Evolutionary conservation across 192 early-diverging fungal genomes (phyloP), one percentile per base, ranked within the genome.

Genomic region (Podila epigama): DNA sequence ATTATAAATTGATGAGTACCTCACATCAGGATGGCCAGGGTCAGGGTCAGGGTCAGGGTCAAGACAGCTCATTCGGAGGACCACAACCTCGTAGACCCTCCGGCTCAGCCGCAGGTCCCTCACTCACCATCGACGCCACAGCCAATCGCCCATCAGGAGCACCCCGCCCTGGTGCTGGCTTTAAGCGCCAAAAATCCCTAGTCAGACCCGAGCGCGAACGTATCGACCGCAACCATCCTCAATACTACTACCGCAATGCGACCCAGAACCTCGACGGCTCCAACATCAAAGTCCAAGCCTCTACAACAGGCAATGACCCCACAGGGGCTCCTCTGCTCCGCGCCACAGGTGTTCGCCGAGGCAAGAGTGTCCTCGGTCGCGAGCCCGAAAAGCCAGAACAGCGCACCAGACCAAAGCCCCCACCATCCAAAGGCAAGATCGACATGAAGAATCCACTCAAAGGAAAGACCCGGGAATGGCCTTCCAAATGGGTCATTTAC

Each of bases 131-230:
- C 7, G 55, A 57, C 18, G 15, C n/a, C 20, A 54, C 32, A 28
- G 20, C 35, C 52, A 51, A 28, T 64, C 35, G 18, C 34, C 33
- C 12, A n/a, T 44, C 27, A 68, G 40, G 12, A 15, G 70, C 28
- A n/a, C 4, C 44, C 25, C 51, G 65, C 33, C 60, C 65, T 2
- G 69, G 59, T 40, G 32, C 51, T 9, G 63, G 59, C 34, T 75
- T 77, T 33, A 83, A 80, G 57, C 77, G 92, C 37, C 72, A 82
- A 77, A 90, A 90, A 63, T 92, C 91, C 51, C 85, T 92, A 2
- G 85, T 90, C 53, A 81, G 90, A 64, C 90, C 92, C 18, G 90
- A 89, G 63, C 79, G 89, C 62, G 88, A 89, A 28, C 82, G 83
- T 52, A 77, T 83, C 18, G 73, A 83, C 34, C 48, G 56, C 44